Conservation (phyloP, 1,284 basidiomycete species). For the Retiboletus flavoniger region DNA sequence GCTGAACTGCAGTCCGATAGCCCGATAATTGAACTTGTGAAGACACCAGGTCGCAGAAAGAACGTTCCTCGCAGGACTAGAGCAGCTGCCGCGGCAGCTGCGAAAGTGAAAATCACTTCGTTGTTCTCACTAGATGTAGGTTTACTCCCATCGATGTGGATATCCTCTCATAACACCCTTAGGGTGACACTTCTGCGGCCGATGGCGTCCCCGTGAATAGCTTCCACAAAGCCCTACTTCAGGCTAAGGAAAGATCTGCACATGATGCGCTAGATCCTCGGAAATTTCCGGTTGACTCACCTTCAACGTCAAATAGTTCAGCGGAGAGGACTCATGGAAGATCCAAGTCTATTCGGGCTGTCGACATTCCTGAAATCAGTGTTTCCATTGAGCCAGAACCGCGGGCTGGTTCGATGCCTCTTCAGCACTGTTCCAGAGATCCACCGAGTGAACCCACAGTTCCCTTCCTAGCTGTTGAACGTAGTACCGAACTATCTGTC, state of each 20-base stretch:
- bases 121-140: constrained; percentile 50
- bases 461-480: constrained; percentile 8
- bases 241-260: constrained; percentile 35
- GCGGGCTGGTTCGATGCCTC: neutral
- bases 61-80: constrained; percentile 51
- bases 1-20: constrained; percentile 36
- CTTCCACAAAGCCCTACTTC: constrained; percentile 51
- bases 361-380: constrained; percentile 7
- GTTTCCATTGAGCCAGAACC: constrained; percentile 7
- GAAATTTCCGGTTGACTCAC: neutral
- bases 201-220: constrained; percentile 48
- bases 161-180: constrained; percentile 6
- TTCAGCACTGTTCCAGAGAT: constrained; percentile 2
- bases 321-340: neutral
- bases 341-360: constrained; percentile 5
- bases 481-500: constrained; percentile 54
- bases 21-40: constrained; percentile 74
- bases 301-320: neutral
- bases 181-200: constrained; percentile 37
- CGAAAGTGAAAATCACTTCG: constrained; percentile 45
- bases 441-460: constrained; percentile 9
- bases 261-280: constrained; percentile 1
- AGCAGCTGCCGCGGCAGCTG: constrained; percentile 39
- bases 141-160: neutral
- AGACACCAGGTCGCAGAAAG: constrained; percentile 75